phyloP scores from a whole-genome alignment of 345 rosid genomes.

The Syzygium aromaticum region DNA sequence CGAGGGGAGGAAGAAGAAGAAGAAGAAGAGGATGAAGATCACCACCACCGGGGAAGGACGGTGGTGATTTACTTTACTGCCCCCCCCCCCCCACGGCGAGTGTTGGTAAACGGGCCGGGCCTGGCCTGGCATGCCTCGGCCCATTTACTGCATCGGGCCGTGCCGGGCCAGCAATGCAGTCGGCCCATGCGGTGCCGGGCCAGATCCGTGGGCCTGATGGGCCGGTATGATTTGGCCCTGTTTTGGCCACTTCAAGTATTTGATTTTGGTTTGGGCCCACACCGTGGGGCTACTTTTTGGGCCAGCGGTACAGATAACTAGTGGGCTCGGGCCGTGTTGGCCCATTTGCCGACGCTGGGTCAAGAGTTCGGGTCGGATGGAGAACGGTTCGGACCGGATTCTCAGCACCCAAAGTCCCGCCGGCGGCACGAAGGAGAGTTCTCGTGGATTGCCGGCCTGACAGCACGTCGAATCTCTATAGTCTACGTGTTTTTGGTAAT shows the following conservation, averaged over 20 bases:
- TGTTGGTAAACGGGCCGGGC: not conserved
- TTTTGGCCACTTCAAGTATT: not conserved
- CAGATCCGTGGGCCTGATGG: not conserved
- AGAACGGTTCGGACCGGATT: not conserved
- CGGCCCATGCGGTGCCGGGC: not conserved
- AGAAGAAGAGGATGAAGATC: not conserved
- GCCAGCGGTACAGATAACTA: not conserved
- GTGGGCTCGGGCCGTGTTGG: not conserved
- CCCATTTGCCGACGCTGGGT: not conserved
- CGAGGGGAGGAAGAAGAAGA: not conserved
- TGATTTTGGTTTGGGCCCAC: not conserved
- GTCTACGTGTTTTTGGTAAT: not conserved
- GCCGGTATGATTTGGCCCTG: not conserved
- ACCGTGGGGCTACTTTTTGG: not conserved
- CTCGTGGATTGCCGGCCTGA: not conserved
- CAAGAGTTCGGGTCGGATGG: not conserved
- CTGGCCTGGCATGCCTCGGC: not conserved
- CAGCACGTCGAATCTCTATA: too few species aligned
- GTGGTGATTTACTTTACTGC: not conserved
- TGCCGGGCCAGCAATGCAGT: not conserved
- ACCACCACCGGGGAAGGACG: not conserved
- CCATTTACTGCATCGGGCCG: not conserved
- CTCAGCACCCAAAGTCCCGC: not conserved
- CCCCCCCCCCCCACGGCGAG: not conserved
- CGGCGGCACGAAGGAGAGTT: not conserved